Base-by-base conservation (phyloP, 2,329 filamentous ascomycete genomes). In the Ambrosiella beaveri region DNA sequence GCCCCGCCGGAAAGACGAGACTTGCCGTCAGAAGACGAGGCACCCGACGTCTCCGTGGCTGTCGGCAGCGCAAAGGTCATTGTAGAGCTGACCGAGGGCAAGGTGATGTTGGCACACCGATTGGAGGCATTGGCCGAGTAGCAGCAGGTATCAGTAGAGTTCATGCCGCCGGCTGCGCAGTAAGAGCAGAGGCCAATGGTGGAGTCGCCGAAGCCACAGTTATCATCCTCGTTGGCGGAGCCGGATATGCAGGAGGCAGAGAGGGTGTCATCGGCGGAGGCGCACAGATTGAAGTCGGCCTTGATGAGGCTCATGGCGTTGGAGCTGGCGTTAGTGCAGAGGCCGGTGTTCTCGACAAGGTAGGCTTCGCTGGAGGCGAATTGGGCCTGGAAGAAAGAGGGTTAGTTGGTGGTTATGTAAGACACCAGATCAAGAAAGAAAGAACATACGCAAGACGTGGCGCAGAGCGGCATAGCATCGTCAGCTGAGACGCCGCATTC, bases 81-180 rank as follows among this genome's bases (percentile, higher is more conserved):
- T 8, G 82, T 82, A 9, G 85, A 78, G 12, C 82, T 81, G 53
- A 89, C 84, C 0, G 81, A 80, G 0, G 93, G 93, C 6, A 98
- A 74, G 35, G 78, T 74, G n/a, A 98, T 86, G 55, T 80, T 79
- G 54, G 79, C 72, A 68, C 93, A 98, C 62, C 82, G 79, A 35
- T 73, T 72, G 60, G 87, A 79, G n/a, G 85, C 83, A 62, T 88
- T 76, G 4, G 90, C 82, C 65, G 82, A 88, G 66, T 89, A 84
- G 70, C 93, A 98, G 74, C 93, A 98, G 2, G 90, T 94, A 68
- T 97, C 91, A 55, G 91, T 97, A 8, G 88, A 85, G 70, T 97
- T 97, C 62, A 84, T 80, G 36, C 90, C 89, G 64, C 86, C 91
- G 6, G 82, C 76, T 47, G 80, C 78, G 69, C 93, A 98, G 69